Evolutionary conservation across 306 rosid species (phyloP).

Genomic region (Sicyos edulis): DNA sequence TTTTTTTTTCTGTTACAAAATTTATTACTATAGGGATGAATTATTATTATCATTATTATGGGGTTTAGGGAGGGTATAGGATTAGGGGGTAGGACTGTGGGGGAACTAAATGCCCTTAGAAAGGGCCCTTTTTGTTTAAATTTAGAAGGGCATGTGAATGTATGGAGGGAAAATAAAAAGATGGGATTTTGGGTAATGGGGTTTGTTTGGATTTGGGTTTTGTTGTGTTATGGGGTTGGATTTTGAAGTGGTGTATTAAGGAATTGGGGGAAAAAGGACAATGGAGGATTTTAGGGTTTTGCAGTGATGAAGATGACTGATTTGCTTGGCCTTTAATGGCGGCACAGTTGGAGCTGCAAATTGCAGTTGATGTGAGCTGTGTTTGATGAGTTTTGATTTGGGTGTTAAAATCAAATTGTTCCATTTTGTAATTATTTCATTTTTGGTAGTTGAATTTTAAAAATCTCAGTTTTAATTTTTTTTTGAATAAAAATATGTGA

Average conservation of each 20-base stretch:
- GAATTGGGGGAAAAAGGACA: slow-evolving; percentile 8
- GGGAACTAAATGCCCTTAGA: slow-evolving; percentile 13
- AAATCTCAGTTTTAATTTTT: no score
- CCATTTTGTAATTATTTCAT: no score
- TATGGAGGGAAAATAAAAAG: background rate
- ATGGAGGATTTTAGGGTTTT: background rate
- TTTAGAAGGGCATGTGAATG: no score
- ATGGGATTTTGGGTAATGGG: slow-evolving; percentile 24
- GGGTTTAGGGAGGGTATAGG: no score
- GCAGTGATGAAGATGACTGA: background rate
- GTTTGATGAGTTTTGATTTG: no score
- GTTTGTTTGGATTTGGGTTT: slow-evolving; percentile 9
- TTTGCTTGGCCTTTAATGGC: slow-evolving; percentile 10
- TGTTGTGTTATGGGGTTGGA: background rate
- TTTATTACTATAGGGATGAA: background rate
- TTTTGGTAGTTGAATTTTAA: no score
- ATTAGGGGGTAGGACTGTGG: background rate
- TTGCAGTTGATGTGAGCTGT: background rate
- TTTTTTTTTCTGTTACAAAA: background rate
- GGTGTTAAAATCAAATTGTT: no score
- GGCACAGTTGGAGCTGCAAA: slow-evolving; percentile 3
- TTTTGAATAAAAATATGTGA: no score
- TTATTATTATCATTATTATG: no score
- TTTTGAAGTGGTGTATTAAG: slow-evolving; percentile 23
- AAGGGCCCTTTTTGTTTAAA: background rate